These are phyloP conservation scores for Hyparrhenia diplandra DNA, from an alignment of 176 grass and related monocot genomes.

Conservation along the genomic window DNA sequence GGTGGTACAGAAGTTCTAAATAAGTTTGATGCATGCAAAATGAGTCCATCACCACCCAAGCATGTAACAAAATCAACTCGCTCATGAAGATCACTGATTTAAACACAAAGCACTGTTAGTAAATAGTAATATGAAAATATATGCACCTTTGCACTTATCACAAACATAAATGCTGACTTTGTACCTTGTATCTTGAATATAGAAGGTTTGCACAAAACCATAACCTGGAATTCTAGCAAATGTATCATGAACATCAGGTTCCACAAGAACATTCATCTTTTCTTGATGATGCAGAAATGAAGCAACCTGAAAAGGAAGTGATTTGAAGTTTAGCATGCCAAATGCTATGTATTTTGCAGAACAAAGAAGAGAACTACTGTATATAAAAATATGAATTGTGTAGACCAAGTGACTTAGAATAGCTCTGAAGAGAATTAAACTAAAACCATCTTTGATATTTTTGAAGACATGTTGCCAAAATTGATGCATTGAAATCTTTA, in stretches of 20 bases:
- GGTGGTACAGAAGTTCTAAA: slow-evolving; percentile 94
- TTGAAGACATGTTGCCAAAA: neutral
- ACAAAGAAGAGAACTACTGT: slow-evolving; percentile 5
- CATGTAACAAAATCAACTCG: slow-evolving; percentile 99
- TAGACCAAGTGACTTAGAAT: neutral
- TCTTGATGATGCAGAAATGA: slow-evolving; percentile 92
- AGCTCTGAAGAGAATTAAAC: slow-evolving; percentile 17
- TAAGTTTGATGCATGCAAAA: slow-evolving; percentile 95
- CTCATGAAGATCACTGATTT: slow-evolving; percentile 86
- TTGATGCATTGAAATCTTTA: neutral
- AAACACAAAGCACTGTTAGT: slow-evolving; percentile 23
- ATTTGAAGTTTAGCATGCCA: slow-evolving; percentile 9
- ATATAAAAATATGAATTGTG: neutral
- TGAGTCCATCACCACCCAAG: slow-evolving; percentile 98
- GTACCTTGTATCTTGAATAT: slow-evolving; percentile 94
- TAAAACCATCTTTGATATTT: neutral
- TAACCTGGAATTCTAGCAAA: slow-evolving; percentile 99
- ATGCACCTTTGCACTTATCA: neutral
- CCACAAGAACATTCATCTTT: slow-evolving; percentile 99
- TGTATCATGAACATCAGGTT: slow-evolving; percentile 98
- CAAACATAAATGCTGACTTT: slow-evolving; percentile 4
- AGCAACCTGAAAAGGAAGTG: slow-evolving; percentile 52
- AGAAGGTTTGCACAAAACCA: slow-evolving; percentile 99
- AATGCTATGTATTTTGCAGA: slow-evolving; percentile 15
- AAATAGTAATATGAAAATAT: slow-evolving; percentile 33